Evolutionary conservation across 1,284 basidiomycete species (phyloP).

Genomic region (Rhodotorula mucilaginosa): DNA sequence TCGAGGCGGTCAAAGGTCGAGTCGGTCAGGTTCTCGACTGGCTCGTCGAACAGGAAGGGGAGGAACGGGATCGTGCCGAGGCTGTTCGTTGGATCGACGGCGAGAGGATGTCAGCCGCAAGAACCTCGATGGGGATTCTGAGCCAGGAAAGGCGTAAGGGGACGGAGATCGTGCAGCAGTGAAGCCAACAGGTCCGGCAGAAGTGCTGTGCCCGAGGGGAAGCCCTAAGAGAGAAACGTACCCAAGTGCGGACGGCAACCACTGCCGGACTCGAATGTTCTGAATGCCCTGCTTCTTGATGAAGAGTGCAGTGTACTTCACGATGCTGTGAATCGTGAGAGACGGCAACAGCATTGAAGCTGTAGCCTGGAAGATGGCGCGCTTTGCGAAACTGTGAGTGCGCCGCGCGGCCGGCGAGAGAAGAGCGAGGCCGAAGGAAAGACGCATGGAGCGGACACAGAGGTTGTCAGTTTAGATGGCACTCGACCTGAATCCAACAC

Average conservation of each 20-base stretch:
- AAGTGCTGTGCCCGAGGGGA: too few relatives aligned
- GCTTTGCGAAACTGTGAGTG: conserved; percentile 33
- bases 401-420: too few relatives aligned
- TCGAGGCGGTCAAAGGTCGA: conserved; percentile 54
- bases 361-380: conserved; percentile 70
- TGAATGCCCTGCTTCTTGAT: conserved; percentile 20
- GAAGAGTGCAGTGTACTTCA: conserved; percentile 49
- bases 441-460: too few relatives aligned
- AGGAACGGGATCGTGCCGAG: conserved; percentile 70
- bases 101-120: conserved; percentile 23
- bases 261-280: neutral
- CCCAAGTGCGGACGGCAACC: conserved; percentile 6
- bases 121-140: too few relatives aligned
- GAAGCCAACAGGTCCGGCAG: too few relatives aligned
- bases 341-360: conserved; percentile 65
- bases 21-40: conserved; percentile 55
- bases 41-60: conserved; percentile 66
- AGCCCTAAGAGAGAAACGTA: conserved; percentile 2
- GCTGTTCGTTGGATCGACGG: conserved; percentile 11
- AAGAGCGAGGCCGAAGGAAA: too few relatives aligned
- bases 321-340: conserved; percentile 60
- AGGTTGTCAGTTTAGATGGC: too few relatives aligned
- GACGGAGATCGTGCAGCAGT: too few relatives aligned
- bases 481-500: neutral
- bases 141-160: too few relatives aligned